Evolutionary conservation across 2,329 filamentous ascomycete genomes (phyloP), one percentile per base, ranked within the genome.

Genomic region (Colletotrichum sp.): DNA sequence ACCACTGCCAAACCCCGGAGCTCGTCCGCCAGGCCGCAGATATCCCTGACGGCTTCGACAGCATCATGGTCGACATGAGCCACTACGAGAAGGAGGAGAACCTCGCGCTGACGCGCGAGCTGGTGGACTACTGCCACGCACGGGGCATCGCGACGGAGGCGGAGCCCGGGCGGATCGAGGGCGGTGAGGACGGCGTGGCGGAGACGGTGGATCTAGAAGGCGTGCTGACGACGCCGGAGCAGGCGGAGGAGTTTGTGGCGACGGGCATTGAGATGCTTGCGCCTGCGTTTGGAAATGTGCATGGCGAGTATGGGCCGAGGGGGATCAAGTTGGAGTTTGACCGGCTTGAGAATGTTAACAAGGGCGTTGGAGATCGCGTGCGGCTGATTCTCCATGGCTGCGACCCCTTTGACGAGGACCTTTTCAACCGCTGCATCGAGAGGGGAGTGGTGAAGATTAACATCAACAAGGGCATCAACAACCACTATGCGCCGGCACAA

Each of bases 21-120:
- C 88, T 91, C 67, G 92, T 94, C 77, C 87, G 88, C 6, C 85
- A 84, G 1, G 92, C 91, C 0, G 91, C 91, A 0, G 86, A 89
- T 73, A 85, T 62, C 86, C 5, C 85, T 91, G 34, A 88, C 87
- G 59, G 59, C 1, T 95, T 95, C 78, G 93, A 95, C 81, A 90
- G 88, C 71, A 94, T 95, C 81, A 95, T 95, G 93, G 91, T 95
- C 1, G 94, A 95, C 83, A 95, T 95, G 93, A 91, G 89, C 74
- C 93, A 95, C 81, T 92, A 93, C 81, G 92, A 94, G 79, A 92
- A 92, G 79, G 92, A 89, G 68, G 93, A 95, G 85, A 95, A 95
- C 81, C 85, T 95, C 52, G 85, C 87, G 2, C 87, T 89, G 81
- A 95, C 93, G 18, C 87, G 86, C 68, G 90, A 93, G 73, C 84